Conservation (phyloP, 305 asterid genomes). For the Rubia balearica region DNA sequence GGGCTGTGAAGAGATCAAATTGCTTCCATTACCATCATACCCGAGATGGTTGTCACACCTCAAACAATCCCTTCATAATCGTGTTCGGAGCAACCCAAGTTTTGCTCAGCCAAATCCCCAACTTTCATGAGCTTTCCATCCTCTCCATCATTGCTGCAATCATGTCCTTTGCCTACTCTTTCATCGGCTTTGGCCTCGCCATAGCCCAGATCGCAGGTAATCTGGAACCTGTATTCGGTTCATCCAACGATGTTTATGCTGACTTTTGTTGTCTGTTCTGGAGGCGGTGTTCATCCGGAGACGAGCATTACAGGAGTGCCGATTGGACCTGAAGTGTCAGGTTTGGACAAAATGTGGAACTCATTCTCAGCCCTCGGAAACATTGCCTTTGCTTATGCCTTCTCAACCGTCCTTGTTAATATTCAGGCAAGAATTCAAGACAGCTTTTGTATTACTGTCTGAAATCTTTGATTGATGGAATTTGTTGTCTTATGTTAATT, state of each 20-base stretch:
- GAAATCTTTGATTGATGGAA: background rate
- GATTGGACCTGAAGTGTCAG: constrained; percentile 23
- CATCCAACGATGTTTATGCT: no score
- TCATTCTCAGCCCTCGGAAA: constrained; percentile 52
- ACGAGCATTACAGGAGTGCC: constrained; percentile 46
- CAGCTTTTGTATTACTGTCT: no score
- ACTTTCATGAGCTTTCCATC: constrained; percentile 61
- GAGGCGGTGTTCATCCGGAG: constrained; percentile 23
- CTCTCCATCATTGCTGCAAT: constrained; percentile 57
- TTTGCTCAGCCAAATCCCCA: constrained; percentile 63
- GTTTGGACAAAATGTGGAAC: constrained; percentile 47
- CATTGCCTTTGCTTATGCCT: constrained; percentile 58
- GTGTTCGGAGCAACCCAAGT: constrained; percentile 47
- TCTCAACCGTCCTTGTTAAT: constrained; percentile 44
- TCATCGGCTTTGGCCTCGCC: constrained; percentile 23
- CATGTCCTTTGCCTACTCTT: constrained; percentile 26
- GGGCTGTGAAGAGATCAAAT: constrained; percentile 61
- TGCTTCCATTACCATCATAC: constrained; percentile 56
- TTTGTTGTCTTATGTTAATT: no score
- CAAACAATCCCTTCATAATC: constrained; percentile 47
- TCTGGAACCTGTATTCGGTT: no score
- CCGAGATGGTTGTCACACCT: constrained; percentile 27
- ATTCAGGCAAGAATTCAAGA: constrained; percentile 42
- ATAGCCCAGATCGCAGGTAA: constrained; percentile 21
- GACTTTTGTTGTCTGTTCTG: no score